These are phyloP conservation scores for Xylariaceae sp. DNA, from an alignment of 2,329 filamentous ascomycete genomes.

Conservation along the genomic window DNA sequence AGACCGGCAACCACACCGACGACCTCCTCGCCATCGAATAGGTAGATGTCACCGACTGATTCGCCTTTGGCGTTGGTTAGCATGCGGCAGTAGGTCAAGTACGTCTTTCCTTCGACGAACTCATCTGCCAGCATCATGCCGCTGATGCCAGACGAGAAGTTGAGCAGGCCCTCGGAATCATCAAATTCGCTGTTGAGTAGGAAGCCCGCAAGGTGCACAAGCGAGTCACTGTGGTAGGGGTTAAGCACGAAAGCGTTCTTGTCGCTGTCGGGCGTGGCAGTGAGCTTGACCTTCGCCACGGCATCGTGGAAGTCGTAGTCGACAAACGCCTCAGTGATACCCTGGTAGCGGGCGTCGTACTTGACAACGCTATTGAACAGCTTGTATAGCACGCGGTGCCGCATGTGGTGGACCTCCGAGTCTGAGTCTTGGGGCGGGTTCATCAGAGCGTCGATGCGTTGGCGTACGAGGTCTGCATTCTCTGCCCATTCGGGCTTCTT, in stretches of 20 bases:
- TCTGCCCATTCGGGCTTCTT: not conserved
- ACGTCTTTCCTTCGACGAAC: slow-evolving; percentile 11
- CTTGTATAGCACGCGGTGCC: slow-evolving; percentile 16
- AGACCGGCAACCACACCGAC: slow-evolving; percentile 12
- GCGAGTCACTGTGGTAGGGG: slow-evolving; percentile 18
- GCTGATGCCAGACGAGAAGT: slow-evolving; percentile 17
- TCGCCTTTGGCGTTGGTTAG: slow-evolving; percentile 10
- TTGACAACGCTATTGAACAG: slow-evolving; percentile 18
- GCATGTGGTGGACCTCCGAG: slow-evolving; percentile 3
- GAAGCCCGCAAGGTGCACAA: slow-evolving; percentile 18
- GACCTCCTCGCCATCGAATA: slow-evolving; percentile 12
- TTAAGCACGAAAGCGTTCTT: slow-evolving; percentile 8
- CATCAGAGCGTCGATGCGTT: slow-evolving; percentile 1
- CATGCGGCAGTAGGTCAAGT: slow-evolving; percentile 15
- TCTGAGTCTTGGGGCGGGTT: not conserved
- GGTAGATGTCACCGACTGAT: slow-evolving; percentile 13
- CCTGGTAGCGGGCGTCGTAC: slow-evolving; percentile 15
- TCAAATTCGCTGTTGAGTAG: slow-evolving; percentile 11
- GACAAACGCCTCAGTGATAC: slow-evolving; percentile 12
- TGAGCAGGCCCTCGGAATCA: slow-evolving; percentile 7
- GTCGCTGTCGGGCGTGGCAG: slow-evolving; percentile 6
- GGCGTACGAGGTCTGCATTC: not conserved
- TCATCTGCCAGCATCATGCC: slow-evolving; percentile 12
- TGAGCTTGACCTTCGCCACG: slow-evolving; percentile 14
- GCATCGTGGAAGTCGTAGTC: slow-evolving; percentile 8